These are phyloP conservation scores for Fusarium pseudonygamai DNA, from an alignment of 2,329 filamentous ascomycete genomes.

Conservation along the genomic window DNA sequence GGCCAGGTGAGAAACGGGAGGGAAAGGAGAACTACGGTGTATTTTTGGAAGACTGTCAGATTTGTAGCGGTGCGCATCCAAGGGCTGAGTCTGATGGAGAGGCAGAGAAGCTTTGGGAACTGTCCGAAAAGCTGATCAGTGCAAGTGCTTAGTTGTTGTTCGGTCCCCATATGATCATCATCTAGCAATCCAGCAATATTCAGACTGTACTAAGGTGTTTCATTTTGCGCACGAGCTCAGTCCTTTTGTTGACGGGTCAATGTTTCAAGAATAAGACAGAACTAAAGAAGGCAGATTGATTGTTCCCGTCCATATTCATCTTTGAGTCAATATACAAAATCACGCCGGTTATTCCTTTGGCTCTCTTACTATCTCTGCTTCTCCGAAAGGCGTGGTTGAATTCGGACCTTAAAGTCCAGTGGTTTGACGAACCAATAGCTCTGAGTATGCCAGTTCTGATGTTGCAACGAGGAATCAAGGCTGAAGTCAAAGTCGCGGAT, in stretches of 20 bases:
- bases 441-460: slow-evolving; percentile 10
- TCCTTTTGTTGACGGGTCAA: too few relatives aligned
- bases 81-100: neutral
- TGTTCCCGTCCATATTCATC: too few relatives aligned
- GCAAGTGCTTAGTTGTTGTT: too few relatives aligned
- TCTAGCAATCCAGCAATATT: too few relatives aligned
- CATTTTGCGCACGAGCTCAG: too few relatives aligned
- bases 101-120: neutral
- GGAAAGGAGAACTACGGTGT: neutral
- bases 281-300: too few relatives aligned
- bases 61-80: neutral
- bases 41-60: neutral
- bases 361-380: neutral
- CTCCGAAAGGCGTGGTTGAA: neutral
- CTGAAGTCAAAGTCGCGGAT: slow-evolving; percentile 38
- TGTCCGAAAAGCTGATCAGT: neutral
- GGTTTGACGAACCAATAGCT: slow-evolving; percentile 35
- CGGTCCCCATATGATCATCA: too few relatives aligned
- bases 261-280: too few relatives aligned
- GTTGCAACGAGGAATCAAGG: neutral
- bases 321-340: too few relatives aligned
- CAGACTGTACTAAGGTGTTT: too few relatives aligned
- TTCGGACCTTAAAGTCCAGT: neutral
- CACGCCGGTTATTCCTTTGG: too few relatives aligned
- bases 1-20: neutral